Evolutionary conservation across 805 yeast species (phyloP).

Genomic region (Myxozyma monticola): DNA sequence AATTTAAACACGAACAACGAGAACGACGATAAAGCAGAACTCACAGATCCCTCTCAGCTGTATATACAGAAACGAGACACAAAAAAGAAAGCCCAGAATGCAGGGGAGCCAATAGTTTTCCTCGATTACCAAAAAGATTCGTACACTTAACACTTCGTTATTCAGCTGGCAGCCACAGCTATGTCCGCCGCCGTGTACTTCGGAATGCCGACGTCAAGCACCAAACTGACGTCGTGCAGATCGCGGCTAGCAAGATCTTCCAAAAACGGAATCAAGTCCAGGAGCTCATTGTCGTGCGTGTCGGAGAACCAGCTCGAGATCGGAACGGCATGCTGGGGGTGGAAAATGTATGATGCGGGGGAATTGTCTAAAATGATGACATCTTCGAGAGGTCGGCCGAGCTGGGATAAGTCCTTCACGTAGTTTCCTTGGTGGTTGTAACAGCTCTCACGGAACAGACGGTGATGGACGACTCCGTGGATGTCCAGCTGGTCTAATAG

Average conservation of each 20-base stretch:
- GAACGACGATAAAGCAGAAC: too few relatives aligned
- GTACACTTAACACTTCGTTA: too few relatives aligned
- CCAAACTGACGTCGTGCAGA: slow-evolving; percentile 83
- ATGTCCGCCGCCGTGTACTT: not conserved
- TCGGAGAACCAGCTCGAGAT: slow-evolving; percentile 98
- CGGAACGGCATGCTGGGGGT: slow-evolving; percentile 97
- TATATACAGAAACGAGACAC: too few relatives aligned
- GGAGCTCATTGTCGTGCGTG: slow-evolving; percentile 91
- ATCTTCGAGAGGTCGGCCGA: slow-evolving; percentile 87
- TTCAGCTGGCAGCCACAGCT: not conserved
- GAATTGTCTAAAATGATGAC: slow-evolving; percentile 92
- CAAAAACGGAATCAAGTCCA: slow-evolving; percentile 86
- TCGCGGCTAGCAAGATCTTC: slow-evolving; percentile 69
- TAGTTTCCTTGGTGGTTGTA: slow-evolving; percentile 91
- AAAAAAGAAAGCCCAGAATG: too few relatives aligned
- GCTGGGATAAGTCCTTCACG: slow-evolving; percentile 87
- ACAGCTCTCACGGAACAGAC: slow-evolving; percentile 93
- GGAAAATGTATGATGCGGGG: slow-evolving; percentile 96
- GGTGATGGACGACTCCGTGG: slow-evolving; percentile 76
- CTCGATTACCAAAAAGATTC: too few relatives aligned
- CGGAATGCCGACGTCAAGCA: slow-evolving; percentile 63
- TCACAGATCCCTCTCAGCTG: too few relatives aligned
- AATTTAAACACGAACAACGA: too few relatives aligned
- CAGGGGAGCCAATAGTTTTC: too few relatives aligned
- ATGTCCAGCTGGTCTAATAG: slow-evolving; percentile 82